phyloP scores from a whole-genome alignment of 306 rosid species.

The Aeschynomene evenia region DNA sequence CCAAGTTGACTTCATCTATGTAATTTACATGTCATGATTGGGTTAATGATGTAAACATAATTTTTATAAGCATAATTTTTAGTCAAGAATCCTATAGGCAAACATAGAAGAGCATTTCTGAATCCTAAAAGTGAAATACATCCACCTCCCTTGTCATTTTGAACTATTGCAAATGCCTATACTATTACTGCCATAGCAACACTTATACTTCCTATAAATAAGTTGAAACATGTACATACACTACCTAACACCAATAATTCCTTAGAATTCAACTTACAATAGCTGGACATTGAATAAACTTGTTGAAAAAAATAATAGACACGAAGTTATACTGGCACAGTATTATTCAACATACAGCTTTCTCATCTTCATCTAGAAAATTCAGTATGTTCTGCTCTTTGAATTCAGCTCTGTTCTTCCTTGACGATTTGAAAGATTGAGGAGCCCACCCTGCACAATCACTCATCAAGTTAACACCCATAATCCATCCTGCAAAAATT shows the following conservation, averaged over 20 bases:
- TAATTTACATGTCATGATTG: neutral
- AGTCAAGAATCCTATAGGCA: constrained; percentile 18
- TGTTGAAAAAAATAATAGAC: constrained; percentile 3
- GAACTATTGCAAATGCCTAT: constrained; percentile 6
- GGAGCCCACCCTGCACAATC: constrained; percentile 91
- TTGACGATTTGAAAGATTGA: constrained; percentile 78
- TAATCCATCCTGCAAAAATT: constrained; percentile 4
- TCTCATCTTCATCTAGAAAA: constrained; percentile 94
- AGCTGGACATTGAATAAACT: neutral
- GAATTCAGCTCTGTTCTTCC: constrained; percentile 91
- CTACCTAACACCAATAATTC: neutral
- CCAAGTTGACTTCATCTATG: constrained; percentile 16
- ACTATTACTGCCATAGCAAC: neutral
- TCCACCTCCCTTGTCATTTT: constrained; percentile 1
- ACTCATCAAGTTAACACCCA: constrained; percentile 26
- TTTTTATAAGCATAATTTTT: constrained; percentile 5
- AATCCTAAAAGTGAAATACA: constrained; percentile 18
- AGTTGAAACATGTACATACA: neutral
- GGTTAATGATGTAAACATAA: neutral
- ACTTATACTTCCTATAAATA: neutral
- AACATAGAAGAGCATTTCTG: constrained; percentile 1
- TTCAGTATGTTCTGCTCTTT: constrained; percentile 73
- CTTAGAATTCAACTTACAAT: neutral
- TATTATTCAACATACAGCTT: constrained; percentile 58
- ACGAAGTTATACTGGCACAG: constrained; percentile 15